Base-by-base conservation (phyloP, 1,284 basidiomycete genomes). In the Chiua sp. region DNA sequence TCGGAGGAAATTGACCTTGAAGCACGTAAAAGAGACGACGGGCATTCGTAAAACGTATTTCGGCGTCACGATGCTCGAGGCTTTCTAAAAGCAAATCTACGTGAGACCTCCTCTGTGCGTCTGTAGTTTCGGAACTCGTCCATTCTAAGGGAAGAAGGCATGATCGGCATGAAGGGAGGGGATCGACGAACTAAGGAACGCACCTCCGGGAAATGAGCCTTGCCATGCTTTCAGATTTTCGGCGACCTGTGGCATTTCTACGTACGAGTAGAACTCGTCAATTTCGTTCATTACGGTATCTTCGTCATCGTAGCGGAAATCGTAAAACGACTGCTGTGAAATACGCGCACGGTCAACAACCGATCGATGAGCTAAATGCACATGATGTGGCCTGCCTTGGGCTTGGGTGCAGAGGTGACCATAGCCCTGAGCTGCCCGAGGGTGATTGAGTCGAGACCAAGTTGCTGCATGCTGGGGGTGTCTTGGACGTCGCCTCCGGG, bases 231-330 rank as follows among this genome's bases (percentile, higher is more conserved):
- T 90, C 62, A 93, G 79, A 73, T 96, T 96, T 80, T 96, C 93
- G 4, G 88, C 87, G 18, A 96, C 88, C 73, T 96, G 92, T 1
- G 91, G 88, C 82, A 96, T 94, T 79, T 99, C 97, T 59, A 97
- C 90, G 78, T 98, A 99, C 30, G 95, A 95, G 78, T 98, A 99
- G 78, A 99, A 98, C 77, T 99, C 98, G 65, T 98, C 93, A 51
- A 99, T 91, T 76, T 98, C 98, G 68, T 94, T 93, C 82, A 96
- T 90, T 49, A 98, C 87, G 20, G 92, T 93, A 76, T 98, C 95
- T 69, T 97, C 93, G 73, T 99, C 97, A 67, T 96, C 93, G 73
- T 97, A 97, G 62, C 89, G 87, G 76, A 93, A 96, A 79, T 95
- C 93, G 75, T 92, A 96, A 68, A 86, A 87, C 37, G 86, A 88